phyloP scores from a whole-genome alignment of 2,329 filamentous ascomycete species.

The Paracoccidioides lutzii region DNA sequence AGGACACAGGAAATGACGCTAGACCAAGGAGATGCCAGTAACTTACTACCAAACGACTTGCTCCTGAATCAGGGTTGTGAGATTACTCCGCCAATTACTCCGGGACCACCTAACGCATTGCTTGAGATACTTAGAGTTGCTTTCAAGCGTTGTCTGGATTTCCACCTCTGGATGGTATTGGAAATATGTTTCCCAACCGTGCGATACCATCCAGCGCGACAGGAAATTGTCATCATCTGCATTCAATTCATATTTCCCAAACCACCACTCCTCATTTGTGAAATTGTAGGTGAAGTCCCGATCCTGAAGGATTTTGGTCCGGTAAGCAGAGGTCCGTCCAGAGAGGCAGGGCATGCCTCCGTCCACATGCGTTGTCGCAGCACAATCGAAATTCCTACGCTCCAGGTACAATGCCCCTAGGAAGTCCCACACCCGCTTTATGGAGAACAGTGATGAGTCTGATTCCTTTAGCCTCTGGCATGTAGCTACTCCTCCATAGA shows the following conservation, averaged over 20 bases:
- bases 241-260: constrained; percentile 71
- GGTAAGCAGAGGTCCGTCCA: constrained; percentile 83
- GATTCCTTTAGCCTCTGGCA: constrained; percentile 73
- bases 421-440: constrained; percentile 65
- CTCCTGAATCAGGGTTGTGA: constrained; percentile 77
- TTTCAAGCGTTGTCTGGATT: constrained; percentile 84
- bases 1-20: neutral
- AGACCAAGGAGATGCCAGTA: constrained; percentile 4
- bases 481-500: constrained; percentile 81
- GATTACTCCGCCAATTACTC: constrained; percentile 96
- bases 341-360: constrained; percentile 96
- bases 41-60: constrained; percentile 78
- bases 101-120: constrained; percentile 92
- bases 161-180: constrained; percentile 87
- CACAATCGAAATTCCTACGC: constrained; percentile 91
- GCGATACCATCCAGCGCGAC: constrained; percentile 84
- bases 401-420: constrained; percentile 85
- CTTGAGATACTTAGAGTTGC: constrained; percentile 75
- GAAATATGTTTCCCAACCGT: constrained; percentile 88
- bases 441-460: constrained; percentile 42
- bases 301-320: constrained; percentile 74
- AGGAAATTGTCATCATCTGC: constrained; percentile 98
- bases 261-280: constrained; percentile 76
- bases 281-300: constrained; percentile 78
- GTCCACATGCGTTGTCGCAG: constrained; percentile 86